A percentile compares a stretch with the other conserved stretches of the same genome.
Conservation (phyloP, 768 basidiomycete species). For the Naganishia onofrii region DNA sequence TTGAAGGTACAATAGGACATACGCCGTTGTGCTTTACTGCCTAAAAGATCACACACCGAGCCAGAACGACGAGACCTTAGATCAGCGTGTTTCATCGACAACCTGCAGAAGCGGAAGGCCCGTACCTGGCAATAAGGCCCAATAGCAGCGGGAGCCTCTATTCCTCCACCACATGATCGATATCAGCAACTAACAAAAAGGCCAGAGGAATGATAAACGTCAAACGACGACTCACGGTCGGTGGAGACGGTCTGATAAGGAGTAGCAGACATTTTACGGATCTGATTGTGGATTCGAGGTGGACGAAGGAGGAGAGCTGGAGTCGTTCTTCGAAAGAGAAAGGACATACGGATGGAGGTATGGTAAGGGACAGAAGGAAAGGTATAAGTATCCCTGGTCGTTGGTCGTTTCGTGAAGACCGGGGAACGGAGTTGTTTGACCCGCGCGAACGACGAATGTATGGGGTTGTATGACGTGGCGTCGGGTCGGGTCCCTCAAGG, state of each 20-base stretch:
- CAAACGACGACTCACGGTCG: conserved; percentile 39
- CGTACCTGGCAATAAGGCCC: conserved; percentile 62
- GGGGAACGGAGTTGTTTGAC: too few species aligned
- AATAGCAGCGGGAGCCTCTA: conserved; percentile 53
- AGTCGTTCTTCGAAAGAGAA: not conserved
- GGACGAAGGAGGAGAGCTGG: not conserved
- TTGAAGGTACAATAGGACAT: conserved; percentile 25
- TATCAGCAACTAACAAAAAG: not conserved
- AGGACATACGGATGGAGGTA: not conserved
- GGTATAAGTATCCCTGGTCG: too few species aligned
- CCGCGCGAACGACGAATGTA: too few species aligned
- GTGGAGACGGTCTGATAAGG: conserved; percentile 51
- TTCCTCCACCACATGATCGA: not conserved
- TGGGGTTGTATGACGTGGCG: conserved; percentile 2
- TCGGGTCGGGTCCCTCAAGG: not conserved
- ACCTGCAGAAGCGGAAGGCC: too few species aligned
- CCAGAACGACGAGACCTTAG: too few species aligned
- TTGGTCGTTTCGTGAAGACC: too few species aligned
- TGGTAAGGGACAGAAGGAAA: too few species aligned
- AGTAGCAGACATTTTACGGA: conserved; percentile 29
- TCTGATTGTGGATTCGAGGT: not conserved
- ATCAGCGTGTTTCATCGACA: too few species aligned
- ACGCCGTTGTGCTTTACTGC: conserved; percentile 75
- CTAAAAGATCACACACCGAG: conserved; percentile 57
- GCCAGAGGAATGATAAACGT: too few species aligned